Conservation (phyloP, 2,329 filamentous ascomycete genomes). For the Periconia sp. region DNA sequence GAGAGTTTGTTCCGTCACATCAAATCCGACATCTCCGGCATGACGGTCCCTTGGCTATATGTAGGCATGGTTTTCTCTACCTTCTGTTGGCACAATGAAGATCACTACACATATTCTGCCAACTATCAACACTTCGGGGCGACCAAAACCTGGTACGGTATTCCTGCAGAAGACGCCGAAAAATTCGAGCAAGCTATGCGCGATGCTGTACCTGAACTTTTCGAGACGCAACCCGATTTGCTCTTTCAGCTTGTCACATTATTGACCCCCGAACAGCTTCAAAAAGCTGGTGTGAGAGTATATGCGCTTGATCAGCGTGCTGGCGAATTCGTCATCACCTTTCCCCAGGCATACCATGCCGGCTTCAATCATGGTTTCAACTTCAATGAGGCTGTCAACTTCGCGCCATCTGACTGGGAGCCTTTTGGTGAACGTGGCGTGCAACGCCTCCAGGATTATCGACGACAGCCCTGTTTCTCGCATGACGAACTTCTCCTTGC, state of each 20-base stretch:
- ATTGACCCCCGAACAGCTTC: constrained; percentile 87
- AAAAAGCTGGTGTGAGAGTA: constrained; percentile 88
- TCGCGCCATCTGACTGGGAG: constrained; percentile 94
- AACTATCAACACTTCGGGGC: constrained; percentile 99
- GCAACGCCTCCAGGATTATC: constrained; percentile 80
- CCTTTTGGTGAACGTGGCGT: constrained; percentile 86
- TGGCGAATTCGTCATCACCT: constrained; percentile 94
- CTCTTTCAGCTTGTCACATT: constrained; percentile 97
- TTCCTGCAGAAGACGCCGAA: constrained; percentile 88
- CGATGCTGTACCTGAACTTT: constrained; percentile 91
- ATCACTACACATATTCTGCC: constrained; percentile 95
- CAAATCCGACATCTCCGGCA: constrained; percentile 96
- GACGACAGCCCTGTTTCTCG: constrained; percentile 93
- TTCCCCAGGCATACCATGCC: constrained; percentile 94
- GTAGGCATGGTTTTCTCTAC: constrained; percentile 99
- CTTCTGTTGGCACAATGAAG: constrained; percentile 99
- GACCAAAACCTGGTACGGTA: constrained; percentile 99
- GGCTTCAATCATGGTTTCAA: constrained; percentile 99
- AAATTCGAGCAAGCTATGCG: constrained; percentile 96
- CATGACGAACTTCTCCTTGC: constrained; percentile 94
- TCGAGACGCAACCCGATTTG: constrained; percentile 94
- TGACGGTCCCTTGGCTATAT: constrained; percentile 99
- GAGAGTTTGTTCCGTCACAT: constrained; percentile 96
- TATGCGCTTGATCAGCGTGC: constrained; percentile 95
- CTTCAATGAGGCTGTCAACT: constrained; percentile 98